phyloP scores from a whole-genome alignment of 192 early-diverging fungal species.

The Linnemannia hyalina region DNA sequence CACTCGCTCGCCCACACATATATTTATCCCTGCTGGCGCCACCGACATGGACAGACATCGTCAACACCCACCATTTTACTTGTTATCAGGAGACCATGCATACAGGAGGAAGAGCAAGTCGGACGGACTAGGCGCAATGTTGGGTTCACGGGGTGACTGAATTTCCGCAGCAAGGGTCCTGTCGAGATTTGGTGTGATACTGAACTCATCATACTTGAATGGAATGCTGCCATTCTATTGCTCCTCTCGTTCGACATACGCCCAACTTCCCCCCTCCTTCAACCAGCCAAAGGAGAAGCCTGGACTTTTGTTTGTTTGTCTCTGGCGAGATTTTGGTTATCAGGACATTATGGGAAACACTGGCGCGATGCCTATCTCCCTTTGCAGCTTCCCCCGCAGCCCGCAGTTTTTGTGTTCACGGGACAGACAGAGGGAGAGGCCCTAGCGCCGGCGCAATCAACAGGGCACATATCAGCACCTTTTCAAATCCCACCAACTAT shows the following conservation, averaged over 20 bases:
- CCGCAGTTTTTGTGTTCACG: conserved; percentile 8
- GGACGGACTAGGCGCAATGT: not conserved
- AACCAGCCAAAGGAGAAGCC: not conserved
- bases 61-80: not conserved
- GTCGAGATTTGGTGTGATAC: not conserved
- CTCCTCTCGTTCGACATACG: not conserved
- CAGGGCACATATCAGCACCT: not conserved
- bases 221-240: not conserved
- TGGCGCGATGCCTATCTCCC: not conserved
- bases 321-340: not conserved
- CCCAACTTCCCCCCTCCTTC: not conserved
- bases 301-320: not conserved
- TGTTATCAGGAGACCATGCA: not conserved
- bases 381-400: not conserved
- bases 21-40: not conserved
- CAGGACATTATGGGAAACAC: not conserved
- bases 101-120: not conserved
- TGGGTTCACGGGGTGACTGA: conserved; percentile 2
- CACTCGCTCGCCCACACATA: not conserved
- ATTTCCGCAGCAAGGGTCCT: not conserved
- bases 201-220: not conserved
- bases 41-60: too few species aligned
- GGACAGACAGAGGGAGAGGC: not conserved
- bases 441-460: not conserved
- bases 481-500: not conserved